Evolutionary conservation across 805 yeast species (phyloP).

Genomic region (Schizosaccharomyces cryophilus): DNA sequence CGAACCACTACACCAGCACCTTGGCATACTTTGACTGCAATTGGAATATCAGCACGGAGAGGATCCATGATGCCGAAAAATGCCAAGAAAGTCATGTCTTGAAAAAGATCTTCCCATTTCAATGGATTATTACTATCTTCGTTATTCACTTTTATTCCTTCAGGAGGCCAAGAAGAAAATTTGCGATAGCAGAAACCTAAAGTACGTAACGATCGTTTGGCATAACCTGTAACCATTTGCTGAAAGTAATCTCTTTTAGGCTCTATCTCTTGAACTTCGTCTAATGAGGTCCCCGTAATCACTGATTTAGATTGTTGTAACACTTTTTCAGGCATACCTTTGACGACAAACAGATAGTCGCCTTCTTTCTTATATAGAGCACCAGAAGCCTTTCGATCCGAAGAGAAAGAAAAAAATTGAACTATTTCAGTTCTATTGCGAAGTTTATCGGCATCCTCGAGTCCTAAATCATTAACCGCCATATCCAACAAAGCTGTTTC

Average conservation of each 20-base stretch:
- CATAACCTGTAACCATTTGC: conserved; percentile 29
- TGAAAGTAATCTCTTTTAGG: conserved; percentile 13
- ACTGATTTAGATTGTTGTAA: conserved; percentile 28
- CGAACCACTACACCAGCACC: conserved; percentile 83
- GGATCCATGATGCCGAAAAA: conserved; percentile 92
- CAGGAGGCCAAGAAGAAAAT: conserved; percentile 48
- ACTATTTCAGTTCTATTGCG: conserved; percentile 24
- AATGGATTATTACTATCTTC: conserved; percentile 9
- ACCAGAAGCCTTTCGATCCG: conserved; percentile 82
- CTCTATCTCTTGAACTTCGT: not conserved
- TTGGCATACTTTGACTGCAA: conserved; percentile 67
- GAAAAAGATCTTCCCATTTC: conserved; percentile 8
- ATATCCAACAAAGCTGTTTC: conserved; percentile 65
- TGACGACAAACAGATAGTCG: conserved; percentile 36
- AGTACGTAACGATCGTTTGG: conserved; percentile 64
- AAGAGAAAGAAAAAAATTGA: conserved; percentile 74
- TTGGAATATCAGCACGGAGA: conserved; percentile 65
- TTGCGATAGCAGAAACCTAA: conserved; percentile 70
- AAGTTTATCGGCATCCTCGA: conserved; percentile 23
- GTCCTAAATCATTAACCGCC: conserved; percentile 32
- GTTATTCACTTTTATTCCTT: conserved; percentile 12
- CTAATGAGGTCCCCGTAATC: conserved; percentile 5
- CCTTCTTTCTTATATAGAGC: conserved; percentile 29
- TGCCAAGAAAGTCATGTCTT: conserved; percentile 31
- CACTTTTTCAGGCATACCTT: conserved; percentile 89